phyloP scores from a whole-genome alignment of 176 grass and related monocot species.

The Eleusine coracana region DNA sequence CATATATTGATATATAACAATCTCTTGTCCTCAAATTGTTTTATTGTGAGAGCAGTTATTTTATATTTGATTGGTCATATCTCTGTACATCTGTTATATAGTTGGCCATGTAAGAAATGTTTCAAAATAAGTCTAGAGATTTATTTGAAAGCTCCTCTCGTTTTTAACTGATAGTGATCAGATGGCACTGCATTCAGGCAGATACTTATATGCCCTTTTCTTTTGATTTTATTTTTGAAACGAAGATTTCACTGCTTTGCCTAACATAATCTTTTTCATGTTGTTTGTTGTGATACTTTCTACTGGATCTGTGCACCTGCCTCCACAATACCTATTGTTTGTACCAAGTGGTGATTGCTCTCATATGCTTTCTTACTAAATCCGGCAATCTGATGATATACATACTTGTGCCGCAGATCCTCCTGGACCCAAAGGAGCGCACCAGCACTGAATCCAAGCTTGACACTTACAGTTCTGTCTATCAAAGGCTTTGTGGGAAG shows the following conservation, averaged over 20 bases:
- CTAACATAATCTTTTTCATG: neutral
- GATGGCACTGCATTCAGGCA: neutral
- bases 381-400: constrained; percentile 1
- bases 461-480: constrained; percentile 60
- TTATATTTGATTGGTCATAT: neutral
- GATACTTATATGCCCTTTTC: too few species aligned
- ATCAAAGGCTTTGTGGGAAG: constrained; percentile 68
- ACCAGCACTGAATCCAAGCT: constrained; percentile 74
- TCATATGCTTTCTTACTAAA: neutral
- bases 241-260: neutral
- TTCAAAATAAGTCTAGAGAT: neutral
- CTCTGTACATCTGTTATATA: neutral
- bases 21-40: neutral
- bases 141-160: neutral
- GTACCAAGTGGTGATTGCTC: neutral
- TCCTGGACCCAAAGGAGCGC: constrained; percentile 73
- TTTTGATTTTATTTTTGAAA: neutral
- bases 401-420: constrained; percentile 48
- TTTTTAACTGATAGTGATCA: neutral
- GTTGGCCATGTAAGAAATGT: neutral
- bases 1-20: neutral
- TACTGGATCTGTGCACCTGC: neutral
- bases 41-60: neutral
- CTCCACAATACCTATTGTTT: neutral
- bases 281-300: neutral